Evolutionary conservation across 371 early-diverging fungal species (phyloP).

Genomic region (Mucor saturninus): DNA sequence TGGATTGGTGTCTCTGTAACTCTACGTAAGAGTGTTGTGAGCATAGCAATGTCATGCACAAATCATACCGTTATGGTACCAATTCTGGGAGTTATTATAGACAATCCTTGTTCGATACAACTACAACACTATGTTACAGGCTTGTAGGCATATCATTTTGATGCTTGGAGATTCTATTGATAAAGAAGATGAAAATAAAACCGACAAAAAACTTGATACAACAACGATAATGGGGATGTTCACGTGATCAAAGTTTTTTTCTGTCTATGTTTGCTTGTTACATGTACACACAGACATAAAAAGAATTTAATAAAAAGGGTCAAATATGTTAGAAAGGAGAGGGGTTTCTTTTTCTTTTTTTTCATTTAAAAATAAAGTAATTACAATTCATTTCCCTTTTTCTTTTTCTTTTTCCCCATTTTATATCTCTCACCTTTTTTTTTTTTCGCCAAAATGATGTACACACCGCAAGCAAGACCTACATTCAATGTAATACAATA

Average conservation of each 20-base stretch:
- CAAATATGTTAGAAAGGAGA: conserved; percentile 21
- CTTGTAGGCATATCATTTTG: no score
- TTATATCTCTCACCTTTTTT: conserved; percentile 3
- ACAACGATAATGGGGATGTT: neutral
- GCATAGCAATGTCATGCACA: no score
- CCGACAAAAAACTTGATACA: neutral
- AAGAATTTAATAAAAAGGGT: conserved; percentile 15
- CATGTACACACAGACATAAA: conserved; percentile 12
- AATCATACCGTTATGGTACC: no score
- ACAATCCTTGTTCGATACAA: no score
- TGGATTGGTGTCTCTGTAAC: no score
- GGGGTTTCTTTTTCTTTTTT: neutral
- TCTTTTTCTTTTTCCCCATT: conserved; percentile 3
- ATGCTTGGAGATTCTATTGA: no score
- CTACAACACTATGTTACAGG: no score
- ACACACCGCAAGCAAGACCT: conserved; percentile 13
- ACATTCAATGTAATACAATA: neutral
- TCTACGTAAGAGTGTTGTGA: no score
- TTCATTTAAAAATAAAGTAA: neutral
- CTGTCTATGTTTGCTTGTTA: neutral
- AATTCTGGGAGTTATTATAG: no score
- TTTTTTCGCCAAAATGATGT: conserved; percentile 13
- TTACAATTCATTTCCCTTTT: neutral
- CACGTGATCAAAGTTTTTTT: neutral
- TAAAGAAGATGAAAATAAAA: no score